Conservation (phyloP, 2,329 filamentous ascomycete species). For the Fusarium sp. region DNA sequence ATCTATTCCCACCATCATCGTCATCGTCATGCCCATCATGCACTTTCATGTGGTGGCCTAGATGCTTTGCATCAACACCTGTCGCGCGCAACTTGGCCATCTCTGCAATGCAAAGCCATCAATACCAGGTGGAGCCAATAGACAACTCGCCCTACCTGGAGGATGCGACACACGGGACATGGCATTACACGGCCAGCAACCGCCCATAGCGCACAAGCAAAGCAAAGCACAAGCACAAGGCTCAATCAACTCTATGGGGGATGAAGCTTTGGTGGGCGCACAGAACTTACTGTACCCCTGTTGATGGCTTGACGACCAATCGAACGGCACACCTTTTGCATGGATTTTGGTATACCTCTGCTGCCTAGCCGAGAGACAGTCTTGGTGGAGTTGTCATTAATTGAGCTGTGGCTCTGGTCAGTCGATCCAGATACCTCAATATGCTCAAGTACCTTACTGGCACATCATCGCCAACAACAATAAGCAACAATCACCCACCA, state of each 20-base stretch:
- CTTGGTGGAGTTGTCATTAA: constrained; percentile 5
- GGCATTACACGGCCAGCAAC: neutral
- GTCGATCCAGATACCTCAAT: constrained; percentile 11
- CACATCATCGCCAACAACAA: neutral
- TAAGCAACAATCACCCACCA: neutral
- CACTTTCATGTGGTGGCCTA: constrained; percentile 24
- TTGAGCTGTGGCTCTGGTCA: neutral
- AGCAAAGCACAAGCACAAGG: constrained; percentile 22
- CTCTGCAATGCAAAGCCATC: constrained; percentile 13
- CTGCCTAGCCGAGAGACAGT: constrained; percentile 24
- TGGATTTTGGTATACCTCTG: constrained; percentile 15
- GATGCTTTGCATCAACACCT: constrained; percentile 30
- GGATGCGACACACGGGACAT: constrained; percentile 2
- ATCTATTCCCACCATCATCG: neutral
- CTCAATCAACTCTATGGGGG: constrained; percentile 13
- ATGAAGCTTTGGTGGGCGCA: neutral
- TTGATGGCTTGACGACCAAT: constrained; percentile 7
- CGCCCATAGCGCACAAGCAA: constrained; percentile 13
- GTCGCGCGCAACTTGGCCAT: constrained; percentile 1
- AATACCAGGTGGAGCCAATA: constrained; percentile 9
- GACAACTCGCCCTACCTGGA: neutral
- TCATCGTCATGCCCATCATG: neutral
- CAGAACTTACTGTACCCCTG: neutral
- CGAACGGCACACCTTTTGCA: neutral
- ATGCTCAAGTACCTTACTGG: neutral